Conservation (phyloP, 306 rosid species). For the Vigna reflexopilosa region DNA sequence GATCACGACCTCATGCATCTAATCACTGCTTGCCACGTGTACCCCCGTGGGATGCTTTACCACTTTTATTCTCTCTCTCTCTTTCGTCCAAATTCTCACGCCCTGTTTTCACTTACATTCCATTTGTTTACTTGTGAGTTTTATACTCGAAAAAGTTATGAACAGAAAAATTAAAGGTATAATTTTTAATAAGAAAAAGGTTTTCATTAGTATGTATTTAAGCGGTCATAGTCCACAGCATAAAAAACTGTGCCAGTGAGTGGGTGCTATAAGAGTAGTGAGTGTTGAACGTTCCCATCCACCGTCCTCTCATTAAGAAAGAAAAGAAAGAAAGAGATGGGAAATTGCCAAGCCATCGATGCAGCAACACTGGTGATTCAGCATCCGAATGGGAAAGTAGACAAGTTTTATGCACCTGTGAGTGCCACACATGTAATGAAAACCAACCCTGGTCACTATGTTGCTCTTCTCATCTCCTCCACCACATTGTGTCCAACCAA, state of each 20-base stretch:
- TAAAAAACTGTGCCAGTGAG: slow-evolving; percentile 15
- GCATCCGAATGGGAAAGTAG: slow-evolving; percentile 84
- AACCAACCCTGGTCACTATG: slow-evolving; percentile 89
- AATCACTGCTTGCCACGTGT: slow-evolving; percentile 51
- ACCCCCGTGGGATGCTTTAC: neutral
- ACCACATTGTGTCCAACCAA: slow-evolving; percentile 63
- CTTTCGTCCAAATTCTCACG: neutral
- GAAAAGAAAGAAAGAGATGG: slow-evolving; percentile 59
- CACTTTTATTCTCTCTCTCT: neutral
- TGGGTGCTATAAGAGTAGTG: slow-evolving; percentile 17
- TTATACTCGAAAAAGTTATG: too few species aligned
- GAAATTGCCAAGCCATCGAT: slow-evolving; percentile 96
- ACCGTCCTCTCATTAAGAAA: neutral
- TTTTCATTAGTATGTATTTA: neutral
- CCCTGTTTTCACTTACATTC: slow-evolving; percentile 37
- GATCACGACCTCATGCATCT: slow-evolving; percentile 34
- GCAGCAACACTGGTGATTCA: slow-evolving; percentile 82
- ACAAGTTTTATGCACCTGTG: slow-evolving; percentile 65
- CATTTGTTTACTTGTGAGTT: neutral
- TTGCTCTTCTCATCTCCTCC: slow-evolving; percentile 92
- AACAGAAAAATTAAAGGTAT: neutral
- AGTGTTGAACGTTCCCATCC: slow-evolving; percentile 30
- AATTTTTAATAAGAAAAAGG: neutral
- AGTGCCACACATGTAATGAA: slow-evolving; percentile 79
- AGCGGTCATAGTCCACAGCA: too few species aligned